Evolutionary conservation across 78 protist genomes (phyloP).

Genomic region (Dictyostelium purpureum): DNA sequence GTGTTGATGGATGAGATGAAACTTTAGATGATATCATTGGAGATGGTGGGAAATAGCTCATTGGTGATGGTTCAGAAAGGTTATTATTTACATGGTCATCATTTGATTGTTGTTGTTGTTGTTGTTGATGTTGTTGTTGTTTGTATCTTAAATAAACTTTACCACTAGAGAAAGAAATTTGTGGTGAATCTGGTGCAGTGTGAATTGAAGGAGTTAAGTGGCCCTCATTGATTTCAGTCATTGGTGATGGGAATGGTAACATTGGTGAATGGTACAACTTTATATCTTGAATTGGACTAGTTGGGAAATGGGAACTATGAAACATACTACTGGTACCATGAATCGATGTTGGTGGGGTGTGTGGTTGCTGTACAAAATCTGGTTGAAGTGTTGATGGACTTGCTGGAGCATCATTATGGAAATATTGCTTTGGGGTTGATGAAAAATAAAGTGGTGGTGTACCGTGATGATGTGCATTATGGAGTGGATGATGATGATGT

Average conservation of each 20-base stretch:
- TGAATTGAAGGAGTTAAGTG: not conserved
- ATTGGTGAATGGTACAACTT: constrained; percentile 48
- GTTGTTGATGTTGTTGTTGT: not conserved
- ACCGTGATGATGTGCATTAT: not conserved
- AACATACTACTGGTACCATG: not conserved
- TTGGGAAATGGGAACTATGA: constrained; percentile 4
- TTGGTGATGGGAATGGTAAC: constrained; percentile 46
- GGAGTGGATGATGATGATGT: not conserved
- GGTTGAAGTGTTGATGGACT: not conserved
- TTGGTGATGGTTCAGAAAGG: constrained; percentile 12
- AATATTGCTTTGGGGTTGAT: not conserved
- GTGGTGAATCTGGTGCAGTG: constrained; percentile 41
- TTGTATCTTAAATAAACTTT: not conserved
- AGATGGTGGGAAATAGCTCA: not conserved
- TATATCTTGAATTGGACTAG: constrained; percentile 12
- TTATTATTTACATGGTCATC: not conserved
- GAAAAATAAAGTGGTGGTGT: constrained; percentile 11
- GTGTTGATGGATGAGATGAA: not conserved
- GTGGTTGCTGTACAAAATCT: not conserved
- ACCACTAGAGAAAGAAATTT: constrained; percentile 19
- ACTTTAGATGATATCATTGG: not conserved
- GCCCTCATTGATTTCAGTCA: not conserved
- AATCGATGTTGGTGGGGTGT: not conserved
- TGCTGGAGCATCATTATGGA: not conserved
- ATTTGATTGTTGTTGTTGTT: not conserved